phyloP scores from a whole-genome alignment of 805 yeast species.

The Maudiozyma serrabonitensis region DNA sequence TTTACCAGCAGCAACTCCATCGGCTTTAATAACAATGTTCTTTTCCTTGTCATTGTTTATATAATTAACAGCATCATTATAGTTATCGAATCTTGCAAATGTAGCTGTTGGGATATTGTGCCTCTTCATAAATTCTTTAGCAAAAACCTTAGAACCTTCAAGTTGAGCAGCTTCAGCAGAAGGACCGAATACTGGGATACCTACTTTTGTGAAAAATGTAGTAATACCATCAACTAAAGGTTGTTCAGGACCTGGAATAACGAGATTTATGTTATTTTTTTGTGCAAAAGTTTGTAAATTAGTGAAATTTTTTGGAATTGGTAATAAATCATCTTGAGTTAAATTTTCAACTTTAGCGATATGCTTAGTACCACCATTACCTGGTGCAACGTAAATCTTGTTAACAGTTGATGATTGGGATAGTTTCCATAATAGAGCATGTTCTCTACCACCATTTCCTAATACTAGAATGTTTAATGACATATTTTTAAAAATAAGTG shows the following conservation, averaged over 20 bases:
- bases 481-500: constrained; percentile 7
- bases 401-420: constrained; percentile 65
- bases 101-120: constrained; percentile 92
- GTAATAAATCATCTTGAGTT: constrained; percentile 39
- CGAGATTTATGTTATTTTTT: constrained; percentile 56
- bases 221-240: constrained; percentile 93
- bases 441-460: constrained; percentile 99
- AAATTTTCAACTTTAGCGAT: constrained; percentile 55
- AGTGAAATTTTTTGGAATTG: constrained; percentile 58
- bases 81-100: constrained; percentile 72
- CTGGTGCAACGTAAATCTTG: constrained; percentile 86
- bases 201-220: constrained; percentile 60
- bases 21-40: constrained; percentile 84
- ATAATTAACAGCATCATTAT: constrained; percentile 64
- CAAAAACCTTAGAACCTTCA: constrained; percentile 95
- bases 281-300: constrained; percentile 65
- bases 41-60: constrained; percentile 42
- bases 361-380: constrained; percentile 77
- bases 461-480: constrained; percentile 63
- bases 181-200: constrained; percentile 98
- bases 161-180: constrained; percentile 76
- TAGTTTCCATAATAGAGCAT: constrained; percentile 89
- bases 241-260: constrained; percentile 98
- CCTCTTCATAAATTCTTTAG: constrained; percentile 86
- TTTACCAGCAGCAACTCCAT: constrained; percentile 97